phyloP scores from a whole-genome alignment of 495 filamentous ascomycete species.

The Penicillium atrosanguineum region DNA sequence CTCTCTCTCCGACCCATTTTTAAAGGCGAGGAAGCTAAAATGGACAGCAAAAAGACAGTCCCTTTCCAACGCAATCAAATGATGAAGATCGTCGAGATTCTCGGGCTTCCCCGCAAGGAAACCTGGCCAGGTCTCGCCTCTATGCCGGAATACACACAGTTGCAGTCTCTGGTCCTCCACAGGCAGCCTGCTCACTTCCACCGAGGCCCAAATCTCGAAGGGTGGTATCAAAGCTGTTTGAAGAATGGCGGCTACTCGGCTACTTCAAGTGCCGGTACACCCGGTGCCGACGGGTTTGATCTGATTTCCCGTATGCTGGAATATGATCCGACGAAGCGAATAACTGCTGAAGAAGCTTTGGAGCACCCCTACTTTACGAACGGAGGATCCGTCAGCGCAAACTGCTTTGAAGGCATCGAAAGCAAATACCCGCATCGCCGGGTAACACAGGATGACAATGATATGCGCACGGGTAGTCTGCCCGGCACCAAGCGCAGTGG shows the following conservation, averaged over 20 bases:
- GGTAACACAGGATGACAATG: conserved; percentile 91
- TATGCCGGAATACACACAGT: conserved; percentile 79
- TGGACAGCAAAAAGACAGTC: conserved; percentile 95
- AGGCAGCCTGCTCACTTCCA: conserved; percentile 39
- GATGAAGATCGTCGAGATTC: conserved; percentile 96
- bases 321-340: conserved; percentile 86
- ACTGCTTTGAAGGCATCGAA: conserved; percentile 89
- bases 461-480: conserved; percentile 81
- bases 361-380: conserved; percentile 82
- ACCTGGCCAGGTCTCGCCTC: conserved; percentile 77
- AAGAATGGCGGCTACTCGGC: conserved; percentile 57
- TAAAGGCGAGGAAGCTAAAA: conserved; percentile 98
- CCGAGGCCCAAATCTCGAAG: conserved; percentile 54
- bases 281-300: conserved; percentile 75
- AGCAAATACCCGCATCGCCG: conserved; percentile 85
- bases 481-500: conserved; percentile 92
- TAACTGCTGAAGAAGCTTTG: conserved; percentile 82
- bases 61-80: conserved; percentile 98
- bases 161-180: conserved; percentile 59
- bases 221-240: conserved; percentile 63
- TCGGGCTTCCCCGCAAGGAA: conserved; percentile 86
- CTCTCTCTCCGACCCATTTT: conserved; percentile 91
- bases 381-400: conserved; percentile 61
- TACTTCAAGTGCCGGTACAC: conserved; percentile 46
- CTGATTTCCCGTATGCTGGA: conserved; percentile 79